Percentiles rank a stretch among this genome's conserved stretches.
Evolutionary conservation across 2,329 filamentous ascomycete genomes (phyloP).

Genomic region (Penicillium occitanis): DNA sequence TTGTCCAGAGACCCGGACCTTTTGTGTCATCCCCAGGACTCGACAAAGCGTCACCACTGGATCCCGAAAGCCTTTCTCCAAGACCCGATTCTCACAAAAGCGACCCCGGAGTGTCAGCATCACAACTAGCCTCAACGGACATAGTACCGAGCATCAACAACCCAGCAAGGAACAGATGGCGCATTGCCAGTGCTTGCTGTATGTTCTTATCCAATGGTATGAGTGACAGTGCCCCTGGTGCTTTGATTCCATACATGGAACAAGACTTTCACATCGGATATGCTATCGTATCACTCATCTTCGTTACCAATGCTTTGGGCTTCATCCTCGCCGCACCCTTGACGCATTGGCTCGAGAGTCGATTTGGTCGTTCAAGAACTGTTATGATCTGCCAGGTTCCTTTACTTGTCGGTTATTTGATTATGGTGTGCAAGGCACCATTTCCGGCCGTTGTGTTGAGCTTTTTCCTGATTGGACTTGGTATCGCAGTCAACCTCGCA

Average conservation of each 20-base stretch:
- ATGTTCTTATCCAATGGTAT: conserved; percentile 69
- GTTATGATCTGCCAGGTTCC: conserved; percentile 60
- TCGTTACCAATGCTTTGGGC: conserved; percentile 73
- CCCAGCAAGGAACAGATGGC: conserved; percentile 65
- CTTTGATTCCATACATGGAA: conserved; percentile 79
- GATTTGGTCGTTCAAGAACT: conserved; percentile 64
- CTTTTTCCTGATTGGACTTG: conserved; percentile 67
- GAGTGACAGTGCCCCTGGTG: conserved; percentile 73
- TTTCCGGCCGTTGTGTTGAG: conserved; percentile 66
- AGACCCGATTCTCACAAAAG: conserved; percentile 24
- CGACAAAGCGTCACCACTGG: conserved; percentile 24
- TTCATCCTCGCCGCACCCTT: conserved; percentile 72
- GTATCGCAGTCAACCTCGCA: conserved; percentile 53
- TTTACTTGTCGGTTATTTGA: conserved; percentile 62
- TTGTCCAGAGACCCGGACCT: conserved; percentile 16
- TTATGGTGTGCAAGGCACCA: conserved; percentile 66
- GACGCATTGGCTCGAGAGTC: conserved; percentile 62
- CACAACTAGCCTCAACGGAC: conserved; percentile 22
- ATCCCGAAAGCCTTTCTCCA: conserved; percentile 25
- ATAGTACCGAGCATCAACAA: conserved; percentile 28
- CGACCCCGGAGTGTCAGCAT: not conserved
- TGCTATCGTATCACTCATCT: conserved; percentile 76
- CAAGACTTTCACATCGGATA: conserved; percentile 73
- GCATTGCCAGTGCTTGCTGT: conserved; percentile 63
- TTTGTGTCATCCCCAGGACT: not conserved